These are phyloP conservation scores for Ensete glaucum DNA, from an alignment of 176 grass and related monocot species.

Conservation along the genomic window DNA sequence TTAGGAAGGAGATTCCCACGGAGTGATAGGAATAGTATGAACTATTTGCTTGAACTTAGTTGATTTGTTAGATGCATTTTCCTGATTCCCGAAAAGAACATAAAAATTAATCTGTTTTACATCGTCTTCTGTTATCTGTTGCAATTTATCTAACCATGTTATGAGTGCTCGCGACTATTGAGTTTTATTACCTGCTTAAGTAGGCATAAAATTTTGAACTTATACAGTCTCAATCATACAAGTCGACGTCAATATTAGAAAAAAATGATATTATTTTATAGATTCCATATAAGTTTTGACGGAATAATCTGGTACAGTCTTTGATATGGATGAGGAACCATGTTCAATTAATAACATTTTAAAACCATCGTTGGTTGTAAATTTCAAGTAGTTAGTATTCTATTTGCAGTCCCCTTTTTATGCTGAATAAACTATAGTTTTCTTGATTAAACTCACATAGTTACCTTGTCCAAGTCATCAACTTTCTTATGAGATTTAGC, in stretches of 20 bases:
- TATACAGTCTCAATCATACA: background rate
- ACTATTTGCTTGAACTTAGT: background rate
- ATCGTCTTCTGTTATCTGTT: background rate
- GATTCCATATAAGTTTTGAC: background rate
- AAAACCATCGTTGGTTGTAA: background rate
- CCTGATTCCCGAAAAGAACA: background rate
- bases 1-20: background rate
- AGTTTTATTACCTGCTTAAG: background rate
- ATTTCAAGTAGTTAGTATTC: background rate
- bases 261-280: background rate
- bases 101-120: too few species aligned
- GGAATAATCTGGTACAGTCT: background rate
- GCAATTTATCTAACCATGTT: background rate
- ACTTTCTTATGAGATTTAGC: too few species aligned
- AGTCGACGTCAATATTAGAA: background rate
- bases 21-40: conserved; percentile 18
- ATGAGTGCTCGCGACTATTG: background rate
- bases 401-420: too few species aligned
- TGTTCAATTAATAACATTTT: background rate
- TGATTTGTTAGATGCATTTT: background rate
- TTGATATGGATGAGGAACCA: background rate
- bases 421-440: too few species aligned
- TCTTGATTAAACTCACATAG: too few species aligned
- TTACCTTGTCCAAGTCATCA: too few species aligned
- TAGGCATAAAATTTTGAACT: background rate